These are phyloP conservation scores for Amanita muscaria DNA, from an alignment of 768 basidiomycete species.

Conservation along the genomic window DNA sequence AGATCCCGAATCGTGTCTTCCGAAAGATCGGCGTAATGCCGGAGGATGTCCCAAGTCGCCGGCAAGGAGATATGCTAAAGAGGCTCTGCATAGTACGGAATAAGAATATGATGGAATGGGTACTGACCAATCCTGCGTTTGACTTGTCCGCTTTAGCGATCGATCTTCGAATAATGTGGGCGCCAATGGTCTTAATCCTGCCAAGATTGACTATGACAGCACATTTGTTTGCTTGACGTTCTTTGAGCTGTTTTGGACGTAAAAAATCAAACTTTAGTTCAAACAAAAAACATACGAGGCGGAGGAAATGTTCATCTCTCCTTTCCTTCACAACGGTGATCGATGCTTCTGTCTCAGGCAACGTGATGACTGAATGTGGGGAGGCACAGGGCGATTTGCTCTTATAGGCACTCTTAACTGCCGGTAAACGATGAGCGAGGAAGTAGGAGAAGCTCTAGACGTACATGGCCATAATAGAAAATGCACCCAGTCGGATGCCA, in stretches of 20 bases:
- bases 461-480: conserved; percentile 1
- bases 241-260: too few species aligned
- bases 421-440: too few species aligned
- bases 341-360: conserved; percentile 1
- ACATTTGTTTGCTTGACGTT: conserved; percentile 5
- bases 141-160: too few species aligned
- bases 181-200: neutral
- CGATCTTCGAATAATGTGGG: too few species aligned
- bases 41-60: too few species aligned
- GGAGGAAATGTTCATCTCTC: conserved; percentile 1
- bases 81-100: conserved; percentile 2
- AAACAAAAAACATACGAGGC: too few species aligned
- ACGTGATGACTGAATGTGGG: conserved; percentile 1
- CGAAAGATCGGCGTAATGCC: conserved; percentile 5
- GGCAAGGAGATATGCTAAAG: conserved; percentile 1
- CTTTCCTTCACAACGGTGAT: conserved; percentile 1
- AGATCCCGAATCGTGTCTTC: conserved; percentile 4
- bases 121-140: too few species aligned
- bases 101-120: conserved; percentile 2
- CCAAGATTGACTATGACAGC: conserved; percentile 3
- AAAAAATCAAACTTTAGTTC: too few species aligned
- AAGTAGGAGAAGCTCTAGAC: too few species aligned
- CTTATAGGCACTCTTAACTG: too few species aligned
- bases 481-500: too few species aligned
- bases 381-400: conserved; percentile 1